phyloP scores from a whole-genome alignment of 257 asterid species.

The Solanum pinnatisectum region DNA sequence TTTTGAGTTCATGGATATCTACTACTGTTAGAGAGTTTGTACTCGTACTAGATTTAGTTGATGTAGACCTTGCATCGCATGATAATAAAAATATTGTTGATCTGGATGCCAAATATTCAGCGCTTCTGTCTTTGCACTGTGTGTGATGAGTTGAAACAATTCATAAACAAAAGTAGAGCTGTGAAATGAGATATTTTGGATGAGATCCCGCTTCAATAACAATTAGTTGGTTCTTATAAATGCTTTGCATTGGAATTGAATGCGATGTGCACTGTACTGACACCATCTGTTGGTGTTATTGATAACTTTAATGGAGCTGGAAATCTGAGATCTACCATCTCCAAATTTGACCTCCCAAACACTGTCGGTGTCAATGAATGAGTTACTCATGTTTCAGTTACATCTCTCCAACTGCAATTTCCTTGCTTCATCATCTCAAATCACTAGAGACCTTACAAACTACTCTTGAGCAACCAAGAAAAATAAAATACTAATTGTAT shows the following conservation, averaged over 20 bases:
- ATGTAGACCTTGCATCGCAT: not conserved
- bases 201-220: not conserved
- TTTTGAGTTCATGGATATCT: not conserved
- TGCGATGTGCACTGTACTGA: not conserved
- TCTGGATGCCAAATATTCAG: not conserved
- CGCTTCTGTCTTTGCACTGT: no score
- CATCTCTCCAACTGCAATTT: not conserved
- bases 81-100: not conserved
- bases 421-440: not conserved
- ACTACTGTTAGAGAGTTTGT: not conserved
- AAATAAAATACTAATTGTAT: no score
- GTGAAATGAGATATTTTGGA: no score
- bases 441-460: not conserved
- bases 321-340: not conserved
- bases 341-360: not conserved
- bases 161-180: not conserved
- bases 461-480: not conserved
- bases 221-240: not conserved
- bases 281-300: not conserved
- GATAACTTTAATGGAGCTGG: not conserved
- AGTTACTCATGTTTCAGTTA: not conserved
- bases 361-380: not conserved
- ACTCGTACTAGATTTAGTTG: not conserved
- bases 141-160: not conserved
- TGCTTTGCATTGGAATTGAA: not conserved